phyloP scores from a whole-genome alignment of 495 filamentous ascomycete species.

The Penicillium paradoxum region DNA sequence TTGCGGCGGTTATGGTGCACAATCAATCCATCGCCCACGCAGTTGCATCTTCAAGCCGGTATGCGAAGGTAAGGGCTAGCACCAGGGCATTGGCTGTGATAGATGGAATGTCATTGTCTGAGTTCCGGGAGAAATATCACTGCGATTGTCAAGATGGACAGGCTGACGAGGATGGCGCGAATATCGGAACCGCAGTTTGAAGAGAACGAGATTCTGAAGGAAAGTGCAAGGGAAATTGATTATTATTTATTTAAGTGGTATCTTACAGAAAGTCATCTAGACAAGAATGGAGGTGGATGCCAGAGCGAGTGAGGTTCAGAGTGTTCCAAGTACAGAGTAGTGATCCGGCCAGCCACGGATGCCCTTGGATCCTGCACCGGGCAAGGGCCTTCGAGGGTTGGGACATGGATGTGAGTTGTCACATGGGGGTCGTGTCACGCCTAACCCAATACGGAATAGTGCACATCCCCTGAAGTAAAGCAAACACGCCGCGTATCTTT shows the following conservation, averaged over 20 bases:
- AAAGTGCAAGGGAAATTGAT: not conserved
- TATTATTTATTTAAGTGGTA: not conserved
- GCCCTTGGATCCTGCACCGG: too few relatives aligned
- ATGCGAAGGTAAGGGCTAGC: slow-evolving; percentile 71
- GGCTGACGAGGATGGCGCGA: not conserved
- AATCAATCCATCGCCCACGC: slow-evolving; percentile 58
- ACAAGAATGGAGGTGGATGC: not conserved
- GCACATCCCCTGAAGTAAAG: slow-evolving; percentile 31
- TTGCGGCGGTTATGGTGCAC: slow-evolving; percentile 78
- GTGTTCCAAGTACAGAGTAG: too few relatives aligned
- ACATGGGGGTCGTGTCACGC: slow-evolving; percentile 23
- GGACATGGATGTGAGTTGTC: slow-evolving; percentile 10
- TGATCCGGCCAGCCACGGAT: too few relatives aligned
- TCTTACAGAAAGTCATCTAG: not conserved
- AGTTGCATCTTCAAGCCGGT: slow-evolving; percentile 55
- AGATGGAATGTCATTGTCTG: slow-evolving; percentile 48
- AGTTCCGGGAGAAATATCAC: slow-evolving; percentile 55
- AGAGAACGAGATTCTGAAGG: not conserved
- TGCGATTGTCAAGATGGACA: slow-evolving; percentile 54
- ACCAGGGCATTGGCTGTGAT: slow-evolving; percentile 58
- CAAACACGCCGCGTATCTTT: slow-evolving; percentile 30
- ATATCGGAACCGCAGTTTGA: slow-evolving; percentile 37
- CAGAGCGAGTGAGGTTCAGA: too few relatives aligned
- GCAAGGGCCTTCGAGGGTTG: too few relatives aligned
- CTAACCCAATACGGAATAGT: slow-evolving; percentile 21